Base-by-base conservation (phyloP, 805 yeast genomes). In the Saturnispora kantuleensis region DNA sequence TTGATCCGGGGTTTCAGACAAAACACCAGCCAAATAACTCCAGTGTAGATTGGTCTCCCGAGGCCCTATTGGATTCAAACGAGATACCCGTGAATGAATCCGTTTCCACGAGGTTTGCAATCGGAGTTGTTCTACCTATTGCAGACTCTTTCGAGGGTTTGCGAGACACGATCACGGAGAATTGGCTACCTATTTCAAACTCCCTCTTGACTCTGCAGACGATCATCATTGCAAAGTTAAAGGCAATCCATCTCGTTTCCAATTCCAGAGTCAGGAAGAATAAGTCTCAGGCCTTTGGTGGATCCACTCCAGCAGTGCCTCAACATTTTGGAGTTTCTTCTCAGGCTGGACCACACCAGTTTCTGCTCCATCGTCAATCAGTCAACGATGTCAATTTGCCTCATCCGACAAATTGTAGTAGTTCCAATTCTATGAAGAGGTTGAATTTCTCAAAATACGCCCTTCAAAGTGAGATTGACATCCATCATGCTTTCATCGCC, bases 91-190 rank as follows among this genome's bases (percentile, higher is more conserved):
- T 32, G 6, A 31, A 43, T 18, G 53, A 50, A 7, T 49, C 38
- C 21, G 10, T 41, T 1, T 45, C 59, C 4, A 57, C 62, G 0
- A 56, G 78, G 37, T 71, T 73, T 52, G 64, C 77, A 3, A 63
- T 76, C 12, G 78, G 77, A 1, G 34, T 75, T 1, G 61, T 75
- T 1, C 57, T 76, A 2, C 79, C 81, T 0, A 53, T 74, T 5
- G 68, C 67, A 10, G 35, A 50, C 15, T 46, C 49, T 8, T 46
- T 48, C 7, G 45, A 38, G 17, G 41, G 47, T 12, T 48, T 69
- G 10, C 63, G 63, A 32, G 76, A 71, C 33, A 64, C 70, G 3
- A 51, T 76, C 10, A 63, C 72, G 26, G 68, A 69, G 48, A 71
- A 73, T 50, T 76, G 80, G 80, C 60, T 62, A 10, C 75, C 68